Evolutionary conservation across 2,329 filamentous ascomycete genomes (phyloP), one percentile per base, ranked within the genome.

Genomic region (Colletotrichum chlorophyti): DNA sequence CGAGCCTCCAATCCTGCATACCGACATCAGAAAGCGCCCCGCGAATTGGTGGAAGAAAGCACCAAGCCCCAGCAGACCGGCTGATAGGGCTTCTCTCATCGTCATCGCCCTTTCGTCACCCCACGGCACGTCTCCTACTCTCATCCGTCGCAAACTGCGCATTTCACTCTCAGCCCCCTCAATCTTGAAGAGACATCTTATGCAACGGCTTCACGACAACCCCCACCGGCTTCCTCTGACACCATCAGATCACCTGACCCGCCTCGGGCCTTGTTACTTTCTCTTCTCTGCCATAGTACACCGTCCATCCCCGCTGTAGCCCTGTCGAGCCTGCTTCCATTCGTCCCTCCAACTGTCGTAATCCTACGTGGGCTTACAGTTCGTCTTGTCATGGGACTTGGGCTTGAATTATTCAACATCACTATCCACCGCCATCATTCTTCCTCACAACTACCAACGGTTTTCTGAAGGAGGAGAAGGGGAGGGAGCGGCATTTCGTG

Each of bases 1-100:
- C 57, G 19, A 26, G 45, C 43, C 34, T 41, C 37, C 27, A 32
- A 37, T 60, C 32, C 57, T 50, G 45, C 38, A 45, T 50, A 26
- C 51, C 32, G 29, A 34, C 52, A 31, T 23, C 38, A 10, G 19
- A 42, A 40, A 49, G 51, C 45, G 15, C 38, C 15, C 15, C 43
- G 29, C 42, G 57, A 60, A 60, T 60, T 60, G 51, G 57, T 60
- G 51, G 57, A 60, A 60, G 57, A 60, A 55, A 60, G 19, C 34
- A 49, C 38, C 15, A 38, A 26, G 38, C 45, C 40, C 32, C 38
- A 46, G 38, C 51, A 57, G 32, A 26, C 34, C 32, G 26, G 37
- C 50, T 35, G 29, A 50, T 60, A 49, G 38, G 51, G 51, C 51
- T 43, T 45, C 40, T 24, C 26, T 19, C 26, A 23, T 35, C 32